These are phyloP conservation scores for Triglochin maritima DNA, from an alignment of 106 monocot genomes.

Conservation along the genomic window DNA sequence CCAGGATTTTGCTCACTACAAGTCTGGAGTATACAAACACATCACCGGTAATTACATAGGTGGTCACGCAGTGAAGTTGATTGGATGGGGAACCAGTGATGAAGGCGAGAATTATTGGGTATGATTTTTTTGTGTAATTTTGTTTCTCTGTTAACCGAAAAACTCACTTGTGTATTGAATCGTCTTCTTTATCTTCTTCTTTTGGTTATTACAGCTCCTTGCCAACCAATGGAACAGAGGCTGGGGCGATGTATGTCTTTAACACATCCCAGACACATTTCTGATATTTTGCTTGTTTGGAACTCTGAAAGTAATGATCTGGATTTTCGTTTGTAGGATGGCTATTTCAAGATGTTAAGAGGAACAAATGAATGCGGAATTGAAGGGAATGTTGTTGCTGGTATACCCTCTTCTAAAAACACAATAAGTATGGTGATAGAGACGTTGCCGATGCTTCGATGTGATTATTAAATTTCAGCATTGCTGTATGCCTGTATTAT, in stretches of 20 bases:
- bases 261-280: neutral
- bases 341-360: conserved; percentile 42
- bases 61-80: conserved; percentile 94
- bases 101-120: conserved; percentile 96
- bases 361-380: conserved; percentile 84
- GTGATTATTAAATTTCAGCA: neutral
- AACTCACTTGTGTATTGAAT: neutral
- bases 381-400: conserved; percentile 66
- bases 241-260: conserved; percentile 77
- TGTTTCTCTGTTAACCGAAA: no score
- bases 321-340: conserved; percentile 11
- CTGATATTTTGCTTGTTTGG: neutral
- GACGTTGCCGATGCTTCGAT: conserved; percentile 9
- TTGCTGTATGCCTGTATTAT: no score
- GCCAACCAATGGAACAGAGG: conserved; percentile 98
- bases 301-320: neutral
- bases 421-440: conserved; percentile 23
- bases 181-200: neutral
- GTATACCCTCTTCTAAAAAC: conserved; percentile 73
- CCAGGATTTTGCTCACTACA: conserved; percentile 97
- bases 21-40: conserved; percentile 91
- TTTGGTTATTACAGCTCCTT: conserved; percentile 54
- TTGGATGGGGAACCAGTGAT: conserved; percentile 97
- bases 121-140: no score
- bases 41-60: conserved; percentile 65